Conservation (phyloP, 768 basidiomycete genomes). For the Kwoniella dendrophila region DNA sequence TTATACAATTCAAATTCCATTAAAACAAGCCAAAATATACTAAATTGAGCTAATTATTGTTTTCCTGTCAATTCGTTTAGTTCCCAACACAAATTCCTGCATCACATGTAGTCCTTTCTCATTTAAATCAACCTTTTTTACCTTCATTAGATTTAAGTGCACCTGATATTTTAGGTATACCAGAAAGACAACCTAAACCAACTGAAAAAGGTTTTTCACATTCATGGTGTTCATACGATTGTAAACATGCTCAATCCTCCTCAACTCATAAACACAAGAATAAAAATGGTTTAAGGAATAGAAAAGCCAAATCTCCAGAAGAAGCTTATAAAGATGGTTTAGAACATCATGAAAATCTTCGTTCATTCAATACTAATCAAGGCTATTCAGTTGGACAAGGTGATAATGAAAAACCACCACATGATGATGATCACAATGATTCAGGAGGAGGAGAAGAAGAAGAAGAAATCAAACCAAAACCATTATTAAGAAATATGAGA, state of each 20-base stretch:
- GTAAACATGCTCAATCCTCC: constrained; percentile 20
- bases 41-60: not conserved
- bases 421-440: not conserved
- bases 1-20: not conserved
- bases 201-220: constrained; percentile 31
- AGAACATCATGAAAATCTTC: constrained; percentile 5
- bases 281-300: constrained; percentile 1
- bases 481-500: constrained; percentile 29
- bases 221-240: constrained; percentile 20
- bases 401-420: too few relatives aligned
- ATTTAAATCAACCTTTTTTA: constrained; percentile 71
- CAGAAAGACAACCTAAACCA: constrained; percentile 26
- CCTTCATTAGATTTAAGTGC: constrained; percentile 67
- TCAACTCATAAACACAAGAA: constrained; percentile 3
- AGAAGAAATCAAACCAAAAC: constrained; percentile 8
- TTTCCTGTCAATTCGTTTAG: constrained; percentile 47
- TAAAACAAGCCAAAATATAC: not conserved
- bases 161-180: constrained; percentile 59
- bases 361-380: not conserved
- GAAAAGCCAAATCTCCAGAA: not conserved
- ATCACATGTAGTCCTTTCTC: constrained; percentile 61
- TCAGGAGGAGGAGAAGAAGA: constrained; percentile 8
- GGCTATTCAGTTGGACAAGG: too few relatives aligned
- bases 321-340: not conserved
- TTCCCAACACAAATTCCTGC: constrained; percentile 64